Evolutionary conservation across 345 rosid species (phyloP), one percentile per base, ranked within the genome.

Genomic region (Camelina hispida): DNA sequence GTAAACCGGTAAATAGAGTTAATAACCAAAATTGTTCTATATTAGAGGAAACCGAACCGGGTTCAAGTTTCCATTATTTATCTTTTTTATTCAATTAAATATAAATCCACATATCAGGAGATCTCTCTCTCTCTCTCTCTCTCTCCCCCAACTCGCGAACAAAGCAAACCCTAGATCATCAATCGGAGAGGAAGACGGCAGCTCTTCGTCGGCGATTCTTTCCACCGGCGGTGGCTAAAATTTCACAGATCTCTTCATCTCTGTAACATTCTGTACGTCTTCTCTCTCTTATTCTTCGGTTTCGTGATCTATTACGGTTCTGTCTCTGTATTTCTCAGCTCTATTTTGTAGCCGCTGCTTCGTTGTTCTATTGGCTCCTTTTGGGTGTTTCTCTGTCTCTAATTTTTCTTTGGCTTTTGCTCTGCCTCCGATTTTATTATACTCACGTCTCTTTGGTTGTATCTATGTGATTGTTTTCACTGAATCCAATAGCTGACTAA

Each of bases 111-210:
- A 47, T 18, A 30, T 28, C 43, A 68, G 62, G 10, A 32, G 51
- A 18, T 25, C 58, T 13, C 14, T 60, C 43, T 2, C 9, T 60
- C 14, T 60, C 43, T 2, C 9, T 60, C 58, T 43, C 74, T 47
- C 66, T 17, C 62, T 14, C 53, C 57, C 57, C 14, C 35, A 76
- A 40, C 52, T 77, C 75, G 80, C 38, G 66, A 77, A 63, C 71
- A 56, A 56, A 63, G 71, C 51, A 56, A 77, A 71, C 80, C 80
- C 80, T 71, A 77, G 80, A 77, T 77, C 61, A 70, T 70, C 72
- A 28, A 77, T 56, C 58, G 53, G 66, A 56, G 72, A 65, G 52
- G 75, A 55, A 70, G 72, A 77, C 76, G 62, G 62, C 62, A 71
- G 48, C 76, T 64, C 71, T 57, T 64, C 76, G 72, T 77, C 76